A percentile compares a stretch with the other conserved stretches of the same genome.
phyloP scores from a whole-genome alignment of 2,329 filamentous ascomycete species.

The Aureobasidium vineae region DNA sequence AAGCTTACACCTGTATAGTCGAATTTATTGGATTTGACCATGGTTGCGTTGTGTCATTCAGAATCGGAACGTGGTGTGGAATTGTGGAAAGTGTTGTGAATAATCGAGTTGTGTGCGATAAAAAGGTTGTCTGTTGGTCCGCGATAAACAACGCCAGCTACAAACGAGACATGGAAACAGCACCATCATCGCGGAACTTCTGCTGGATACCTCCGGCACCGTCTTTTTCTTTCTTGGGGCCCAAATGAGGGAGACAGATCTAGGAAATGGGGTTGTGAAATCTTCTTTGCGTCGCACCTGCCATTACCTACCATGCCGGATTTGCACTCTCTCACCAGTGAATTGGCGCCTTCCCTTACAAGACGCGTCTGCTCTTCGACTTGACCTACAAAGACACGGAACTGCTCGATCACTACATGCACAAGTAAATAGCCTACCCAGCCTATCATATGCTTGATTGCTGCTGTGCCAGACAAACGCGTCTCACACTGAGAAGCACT shows the following conservation, averaged over 20 bases:
- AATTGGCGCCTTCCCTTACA: neutral
- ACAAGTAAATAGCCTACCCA: neutral
- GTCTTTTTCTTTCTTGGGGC: neutral
- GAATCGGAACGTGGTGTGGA: neutral
- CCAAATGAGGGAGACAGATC: neutral
- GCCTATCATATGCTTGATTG: neutral
- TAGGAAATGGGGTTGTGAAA: neutral
- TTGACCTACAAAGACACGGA: neutral
- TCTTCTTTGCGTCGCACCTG: neutral
- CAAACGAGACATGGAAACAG: conserved; percentile 17
- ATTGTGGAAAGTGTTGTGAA: neutral
- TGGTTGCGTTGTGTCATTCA: conserved; percentile 16
- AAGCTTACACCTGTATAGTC: conserved; percentile 36
- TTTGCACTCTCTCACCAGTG: neutral
- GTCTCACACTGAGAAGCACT: neutral
- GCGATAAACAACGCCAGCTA: conserved; percentile 8
- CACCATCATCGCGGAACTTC: neutral
- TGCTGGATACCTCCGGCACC: neutral
- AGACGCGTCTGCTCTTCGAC: neutral
- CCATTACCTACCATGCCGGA: neutral
- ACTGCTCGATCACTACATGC: neutral
- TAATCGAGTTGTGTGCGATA: neutral
- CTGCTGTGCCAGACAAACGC: conserved; percentile 11
- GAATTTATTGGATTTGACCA: conserved; percentile 41
- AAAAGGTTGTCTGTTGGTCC: neutral